phyloP scores from a whole-genome alignment of 2,329 filamentous ascomycete genomes.

The Xylaria sp. region DNA sequence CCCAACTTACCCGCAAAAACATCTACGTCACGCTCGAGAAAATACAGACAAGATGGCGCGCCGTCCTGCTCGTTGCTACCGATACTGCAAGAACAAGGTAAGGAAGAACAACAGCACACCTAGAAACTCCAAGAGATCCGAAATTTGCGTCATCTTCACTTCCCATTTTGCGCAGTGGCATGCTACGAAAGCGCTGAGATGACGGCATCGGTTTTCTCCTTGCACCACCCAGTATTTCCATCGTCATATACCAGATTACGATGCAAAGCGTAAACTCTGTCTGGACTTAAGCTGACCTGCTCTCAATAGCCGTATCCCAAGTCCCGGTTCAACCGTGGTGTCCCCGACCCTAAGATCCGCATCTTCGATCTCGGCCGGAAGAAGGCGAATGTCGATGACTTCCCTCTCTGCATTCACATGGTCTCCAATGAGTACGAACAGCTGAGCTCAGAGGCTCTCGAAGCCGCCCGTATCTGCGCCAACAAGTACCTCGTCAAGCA shows the following conservation, averaged over 20 bases:
- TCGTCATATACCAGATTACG: not conserved
- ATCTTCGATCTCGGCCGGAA: conserved; percentile 99
- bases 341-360: conserved; percentile 83
- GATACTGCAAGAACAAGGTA: conserved; percentile 99
- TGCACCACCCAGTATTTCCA: not conserved
- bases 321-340: conserved; percentile 99
- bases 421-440: conserved; percentile 99
- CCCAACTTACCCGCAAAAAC: conserved; percentile 48
- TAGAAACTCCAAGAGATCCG: conserved; percentile 15
- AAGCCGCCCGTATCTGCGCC: conserved; percentile 99
- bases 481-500: conserved; percentile 93
- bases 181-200: not conserved
- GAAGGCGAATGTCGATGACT: conserved; percentile 98
- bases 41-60: conserved; percentile 93
- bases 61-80: conserved; percentile 99
- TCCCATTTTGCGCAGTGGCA: not conserved
- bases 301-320: conserved; percentile 89
- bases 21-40: conserved; percentile 55
- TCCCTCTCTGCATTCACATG: conserved; percentile 98
- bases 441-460: conserved; percentile 98
- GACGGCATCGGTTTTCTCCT: not conserved
- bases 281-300: conserved; percentile 64
- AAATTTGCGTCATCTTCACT: conserved; percentile 10
- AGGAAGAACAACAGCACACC: conserved; percentile 50
- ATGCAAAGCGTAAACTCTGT: not conserved